phyloP scores from a whole-genome alignment of 1,284 basidiomycete species.

The Boletus holoroseus region DNA sequence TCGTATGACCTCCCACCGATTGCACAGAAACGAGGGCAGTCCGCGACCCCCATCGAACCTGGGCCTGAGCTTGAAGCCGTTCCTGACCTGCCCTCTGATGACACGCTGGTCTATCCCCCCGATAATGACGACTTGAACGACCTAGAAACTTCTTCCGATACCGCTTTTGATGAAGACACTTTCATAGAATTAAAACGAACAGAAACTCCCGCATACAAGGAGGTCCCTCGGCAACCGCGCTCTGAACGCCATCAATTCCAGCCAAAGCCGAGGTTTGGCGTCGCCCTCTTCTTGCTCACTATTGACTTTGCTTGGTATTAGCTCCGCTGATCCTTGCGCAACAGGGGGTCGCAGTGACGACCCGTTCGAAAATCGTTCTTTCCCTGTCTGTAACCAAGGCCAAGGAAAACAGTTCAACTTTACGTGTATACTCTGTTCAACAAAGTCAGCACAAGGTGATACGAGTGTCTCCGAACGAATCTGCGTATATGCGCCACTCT shows the following conservation, averaged over 20 bases:
- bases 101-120: conserved; percentile 18
- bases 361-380: background rate
- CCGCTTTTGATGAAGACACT: conserved; percentile 16
- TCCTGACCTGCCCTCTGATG: conserved; percentile 23
- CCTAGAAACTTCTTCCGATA: conserved; percentile 27
- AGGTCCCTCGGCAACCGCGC: background rate
- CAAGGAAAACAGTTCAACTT: conserved; percentile 7
- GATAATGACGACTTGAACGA: conserved; percentile 8
- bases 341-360: background rate
- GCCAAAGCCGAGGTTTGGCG: conserved; percentile 18
- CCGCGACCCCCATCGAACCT: conserved; percentile 1
- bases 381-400: conserved; percentile 21
- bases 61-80: conserved; percentile 6
- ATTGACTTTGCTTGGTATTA: conserved; percentile 19
- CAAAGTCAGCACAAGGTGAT: conserved; percentile 22
- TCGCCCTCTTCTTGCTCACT: background rate
- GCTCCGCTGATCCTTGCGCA: conserved; percentile 2
- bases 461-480: conserved; percentile 3
- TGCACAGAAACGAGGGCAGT: conserved; percentile 13
- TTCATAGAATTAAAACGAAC: background rate
- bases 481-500: conserved; percentile 21
- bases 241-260: background rate
- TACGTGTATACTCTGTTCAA: conserved; percentile 23
- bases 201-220: conserved; percentile 18
- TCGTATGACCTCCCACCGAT: conserved; percentile 24